These are phyloP conservation scores for Zymoseptoria crescenta DNA, from an alignment of 2,329 filamentous ascomycete genomes.

Conservation along the genomic window DNA sequence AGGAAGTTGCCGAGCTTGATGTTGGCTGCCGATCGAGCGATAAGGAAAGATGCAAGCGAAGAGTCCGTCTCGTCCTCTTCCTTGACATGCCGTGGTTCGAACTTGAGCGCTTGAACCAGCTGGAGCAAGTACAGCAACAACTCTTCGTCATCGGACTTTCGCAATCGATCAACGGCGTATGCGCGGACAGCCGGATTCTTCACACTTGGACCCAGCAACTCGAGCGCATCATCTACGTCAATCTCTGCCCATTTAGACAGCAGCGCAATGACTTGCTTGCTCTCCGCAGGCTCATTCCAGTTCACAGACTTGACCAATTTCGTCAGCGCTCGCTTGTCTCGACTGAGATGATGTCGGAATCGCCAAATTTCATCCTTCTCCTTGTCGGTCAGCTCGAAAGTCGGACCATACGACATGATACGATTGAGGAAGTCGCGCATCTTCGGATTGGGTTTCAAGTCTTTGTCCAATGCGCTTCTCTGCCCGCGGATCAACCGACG, in stretches of 20 bases:
- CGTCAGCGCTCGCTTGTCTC: slow-evolving; percentile 78
- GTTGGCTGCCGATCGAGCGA: slow-evolving; percentile 78
- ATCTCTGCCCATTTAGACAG: slow-evolving; percentile 93
- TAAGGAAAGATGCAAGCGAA: slow-evolving; percentile 80
- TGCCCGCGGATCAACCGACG: slow-evolving; percentile 84
- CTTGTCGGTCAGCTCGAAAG: slow-evolving; percentile 76
- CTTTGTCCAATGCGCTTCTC: slow-evolving; percentile 84
- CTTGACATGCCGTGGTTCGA: slow-evolving; percentile 60
- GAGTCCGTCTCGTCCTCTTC: slow-evolving; percentile 56
- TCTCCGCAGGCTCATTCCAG: slow-evolving; percentile 79
- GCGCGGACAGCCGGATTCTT: slow-evolving; percentile 81
- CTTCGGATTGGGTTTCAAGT: slow-evolving; percentile 92
- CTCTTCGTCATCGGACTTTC: slow-evolving; percentile 89
- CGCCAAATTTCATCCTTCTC: slow-evolving; percentile 98
- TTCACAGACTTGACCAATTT: slow-evolving; percentile 98
- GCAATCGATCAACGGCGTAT: slow-evolving; percentile 84
- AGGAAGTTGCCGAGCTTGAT: slow-evolving; percentile 90
- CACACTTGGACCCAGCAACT: slow-evolving; percentile 85
- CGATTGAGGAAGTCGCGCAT: slow-evolving; percentile 86
- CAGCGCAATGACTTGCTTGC: slow-evolving; percentile 80
- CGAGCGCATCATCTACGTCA: slow-evolving; percentile 91
- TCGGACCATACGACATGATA: slow-evolving; percentile 88
- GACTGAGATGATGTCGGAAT: slow-evolving; percentile 86
- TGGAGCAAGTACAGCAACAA: slow-evolving; percentile 85
- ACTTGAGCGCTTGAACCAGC: slow-evolving; percentile 91